These are phyloP conservation scores for Marasmius fiardii DNA, from an alignment of 1,284 basidiomycete species.

Conservation along the genomic window DNA sequence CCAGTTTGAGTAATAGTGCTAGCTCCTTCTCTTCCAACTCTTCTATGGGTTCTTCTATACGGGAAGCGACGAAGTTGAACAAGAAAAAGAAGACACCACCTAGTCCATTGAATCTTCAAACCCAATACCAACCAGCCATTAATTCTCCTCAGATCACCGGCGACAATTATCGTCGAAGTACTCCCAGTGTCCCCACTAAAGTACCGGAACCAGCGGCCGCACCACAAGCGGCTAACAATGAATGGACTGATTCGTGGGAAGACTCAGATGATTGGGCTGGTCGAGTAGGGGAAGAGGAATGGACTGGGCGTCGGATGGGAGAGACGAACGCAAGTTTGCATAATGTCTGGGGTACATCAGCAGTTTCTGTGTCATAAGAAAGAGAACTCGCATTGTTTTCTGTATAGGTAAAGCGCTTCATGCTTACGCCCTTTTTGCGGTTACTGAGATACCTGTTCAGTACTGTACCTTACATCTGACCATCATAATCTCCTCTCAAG, in stretches of 20 bases:
- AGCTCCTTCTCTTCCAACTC: conserved; percentile 31
- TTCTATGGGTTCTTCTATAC: conserved; percentile 21
- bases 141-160: conserved; percentile 23
- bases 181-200: conserved; percentile 13
- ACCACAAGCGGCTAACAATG: conserved; percentile 20
- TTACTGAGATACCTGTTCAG: background rate
- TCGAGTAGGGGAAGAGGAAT: conserved; percentile 43
- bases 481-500: too few species aligned
- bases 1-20: conserved; percentile 41
- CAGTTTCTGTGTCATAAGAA: conserved; percentile 14
- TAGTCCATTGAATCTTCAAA: conserved; percentile 35
- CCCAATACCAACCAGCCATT: conserved; percentile 27
- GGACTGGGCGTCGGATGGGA: conserved; percentile 40
- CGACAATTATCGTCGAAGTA: conserved; percentile 1
- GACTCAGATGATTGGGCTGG: conserved; percentile 56
- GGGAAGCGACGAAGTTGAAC: conserved; percentile 31
- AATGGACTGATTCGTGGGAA: conserved; percentile 52
- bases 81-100: conserved; percentile 39
- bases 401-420: background rate
- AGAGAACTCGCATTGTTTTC: background rate
- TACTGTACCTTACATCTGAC: background rate
- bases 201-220: background rate
- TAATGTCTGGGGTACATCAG: conserved; percentile 18
- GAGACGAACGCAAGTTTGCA: conserved; percentile 27
- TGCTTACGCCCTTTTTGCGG: background rate